phyloP scores from a whole-genome alignment of 345 rosid species.

The Heritiera littoralis region DNA sequence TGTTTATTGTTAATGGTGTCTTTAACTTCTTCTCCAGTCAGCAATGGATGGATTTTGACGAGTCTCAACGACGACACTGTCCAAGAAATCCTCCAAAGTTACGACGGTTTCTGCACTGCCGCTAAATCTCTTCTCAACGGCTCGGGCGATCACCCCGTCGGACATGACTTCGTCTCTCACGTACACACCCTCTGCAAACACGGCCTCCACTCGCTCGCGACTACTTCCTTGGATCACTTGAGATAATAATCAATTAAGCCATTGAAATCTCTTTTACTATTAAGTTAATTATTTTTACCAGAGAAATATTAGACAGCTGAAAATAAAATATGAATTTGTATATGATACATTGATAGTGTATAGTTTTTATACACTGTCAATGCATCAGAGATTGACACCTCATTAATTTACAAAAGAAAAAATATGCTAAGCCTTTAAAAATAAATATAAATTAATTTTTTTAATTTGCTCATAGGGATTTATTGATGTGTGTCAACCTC shows the following conservation, averaged over 20 bases:
- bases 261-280: background rate
- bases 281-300: background rate
- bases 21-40: slow-evolving; percentile 33
- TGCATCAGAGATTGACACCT: no score
- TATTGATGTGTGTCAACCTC: no score
- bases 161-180: slow-evolving; percentile 48
- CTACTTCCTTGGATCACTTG: slow-evolving; percentile 67
- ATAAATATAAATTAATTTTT: no score
- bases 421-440: no score
- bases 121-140: slow-evolving; percentile 55
- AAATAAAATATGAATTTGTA: no score
- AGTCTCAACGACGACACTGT: slow-evolving; percentile 49
- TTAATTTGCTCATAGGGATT: no score
- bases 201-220: slow-evolving; percentile 67
- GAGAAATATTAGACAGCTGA: no score
- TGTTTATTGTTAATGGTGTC: slow-evolving; percentile 42
- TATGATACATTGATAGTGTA: no score
- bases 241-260: slow-evolving; percentile 39
- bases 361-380: no score
- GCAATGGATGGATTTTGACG: slow-evolving; percentile 52
- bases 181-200: slow-evolving; percentile 64
- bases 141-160: slow-evolving; percentile 41
- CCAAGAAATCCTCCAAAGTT: slow-evolving; percentile 55
- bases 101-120: slow-evolving; percentile 57
- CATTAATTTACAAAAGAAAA: no score